phyloP scores from a whole-genome alignment of 192 early-diverging fungal genomes.

The Coemansia sp. region DNA sequence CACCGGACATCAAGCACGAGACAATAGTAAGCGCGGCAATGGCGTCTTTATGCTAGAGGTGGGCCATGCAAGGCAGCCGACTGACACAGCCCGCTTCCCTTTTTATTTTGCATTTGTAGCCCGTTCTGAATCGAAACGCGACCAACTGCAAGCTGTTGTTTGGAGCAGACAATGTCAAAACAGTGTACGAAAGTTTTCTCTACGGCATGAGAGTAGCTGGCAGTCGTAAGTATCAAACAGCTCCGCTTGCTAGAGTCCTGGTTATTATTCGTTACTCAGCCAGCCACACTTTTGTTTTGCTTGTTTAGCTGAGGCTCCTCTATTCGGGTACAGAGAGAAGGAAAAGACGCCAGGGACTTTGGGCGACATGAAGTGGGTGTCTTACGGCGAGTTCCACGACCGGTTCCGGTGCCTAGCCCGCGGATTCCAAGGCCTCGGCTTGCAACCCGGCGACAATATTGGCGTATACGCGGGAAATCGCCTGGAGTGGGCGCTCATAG shows the following conservation, averaged over 20 bases:
- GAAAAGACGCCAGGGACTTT: not conserved
- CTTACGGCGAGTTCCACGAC: conserved; percentile 59
- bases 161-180: conserved; percentile 56
- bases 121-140: conserved; percentile 47
- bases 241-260: not conserved
- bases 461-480: conserved; percentile 62
- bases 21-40: conserved; percentile 34
- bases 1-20: conserved; percentile 43
- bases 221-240: conserved; percentile 38
- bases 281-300: not conserved
- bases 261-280: not conserved
- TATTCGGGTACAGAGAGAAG: conserved; percentile 40
- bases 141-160: conserved; percentile 54
- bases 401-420: conserved; percentile 42
- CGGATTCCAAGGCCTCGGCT: conserved; percentile 42
- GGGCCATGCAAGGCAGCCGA: not conserved
- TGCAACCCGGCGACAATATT: conserved; percentile 49
- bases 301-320: conserved; percentile 27
- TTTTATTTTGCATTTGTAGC: conserved; percentile 14
- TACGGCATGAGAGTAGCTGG: conserved; percentile 67
- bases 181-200: conserved; percentile 76
- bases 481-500: conserved; percentile 55
- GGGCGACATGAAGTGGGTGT: conserved; percentile 60
- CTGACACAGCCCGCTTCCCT: not conserved
- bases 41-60: not conserved